phyloP scores from a whole-genome alignment of 805 yeast species.

The Yamadazyma laniorum region DNA sequence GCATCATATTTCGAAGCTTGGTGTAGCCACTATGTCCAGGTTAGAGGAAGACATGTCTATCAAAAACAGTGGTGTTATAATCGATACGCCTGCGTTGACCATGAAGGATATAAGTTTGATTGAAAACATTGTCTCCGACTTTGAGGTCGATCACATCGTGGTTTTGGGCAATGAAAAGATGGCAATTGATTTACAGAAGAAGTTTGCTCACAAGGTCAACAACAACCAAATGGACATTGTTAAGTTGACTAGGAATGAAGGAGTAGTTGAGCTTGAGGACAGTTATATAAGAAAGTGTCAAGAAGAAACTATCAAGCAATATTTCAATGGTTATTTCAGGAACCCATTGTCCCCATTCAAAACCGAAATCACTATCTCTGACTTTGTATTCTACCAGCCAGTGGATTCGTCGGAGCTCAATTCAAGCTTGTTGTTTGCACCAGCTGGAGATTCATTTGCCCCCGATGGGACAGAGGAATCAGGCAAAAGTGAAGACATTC shows the following conservation, averaged over 20 bases:
- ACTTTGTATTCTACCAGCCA: conserved; percentile 57
- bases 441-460: conserved; percentile 42
- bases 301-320: conserved; percentile 75
- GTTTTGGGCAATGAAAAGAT: conserved; percentile 78
- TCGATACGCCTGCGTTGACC: conserved; percentile 71
- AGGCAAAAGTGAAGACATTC: conserved; percentile 24
- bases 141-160: conserved; percentile 57
- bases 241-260: conserved; percentile 70
- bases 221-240: conserved; percentile 42
- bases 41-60: conserved; percentile 48
- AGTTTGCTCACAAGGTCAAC: conserved; percentile 35
- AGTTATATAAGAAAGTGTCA: conserved; percentile 67
- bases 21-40: conserved; percentile 48
- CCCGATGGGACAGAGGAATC: conserved; percentile 25
- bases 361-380: conserved; percentile 64
- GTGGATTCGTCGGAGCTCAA: conserved; percentile 46
- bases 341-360: conserved; percentile 82
- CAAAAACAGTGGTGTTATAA: conserved; percentile 54
- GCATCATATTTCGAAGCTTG: conserved; percentile 47
- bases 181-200: conserved; percentile 58
- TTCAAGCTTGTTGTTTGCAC: conserved; percentile 38
- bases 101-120: conserved; percentile 51
- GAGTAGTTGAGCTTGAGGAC: conserved; percentile 74
- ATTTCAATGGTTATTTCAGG: conserved; percentile 77
- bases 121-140: conserved; percentile 56